phyloP scores from a whole-genome alignment of 495 filamentous ascomycete species.

The Antarctomyces pellizariae region DNA sequence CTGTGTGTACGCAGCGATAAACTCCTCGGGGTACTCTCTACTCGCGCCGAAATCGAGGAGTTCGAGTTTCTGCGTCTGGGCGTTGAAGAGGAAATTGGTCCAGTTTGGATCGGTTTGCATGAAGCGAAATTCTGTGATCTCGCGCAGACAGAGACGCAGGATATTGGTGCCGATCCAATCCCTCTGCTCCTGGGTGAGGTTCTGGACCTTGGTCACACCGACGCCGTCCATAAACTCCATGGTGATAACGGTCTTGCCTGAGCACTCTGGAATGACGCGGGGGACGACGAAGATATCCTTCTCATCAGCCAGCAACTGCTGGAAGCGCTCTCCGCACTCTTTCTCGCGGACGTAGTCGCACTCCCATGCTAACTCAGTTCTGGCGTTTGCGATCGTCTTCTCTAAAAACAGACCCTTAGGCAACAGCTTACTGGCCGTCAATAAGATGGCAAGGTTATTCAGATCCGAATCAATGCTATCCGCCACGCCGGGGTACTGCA shows the following conservation, averaged over 20 bases:
- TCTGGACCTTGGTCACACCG: conserved; percentile 60
- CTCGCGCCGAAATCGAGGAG: conserved; percentile 91
- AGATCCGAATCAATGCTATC: conserved; percentile 89
- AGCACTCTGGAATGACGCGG: conserved; percentile 51
- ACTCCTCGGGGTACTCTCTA: conserved; percentile 56
- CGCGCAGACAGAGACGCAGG: conserved; percentile 74
- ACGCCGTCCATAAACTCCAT: conserved; percentile 77
- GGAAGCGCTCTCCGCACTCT: conserved; percentile 49
- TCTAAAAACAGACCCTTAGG: conserved; percentile 85
- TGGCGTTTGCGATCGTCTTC: conserved; percentile 94
- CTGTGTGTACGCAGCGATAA: conserved; percentile 54
- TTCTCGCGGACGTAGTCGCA: conserved; percentile 89
- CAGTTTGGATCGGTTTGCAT: conserved; percentile 99
- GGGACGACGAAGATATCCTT: conserved; percentile 55
- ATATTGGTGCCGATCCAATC: conserved; percentile 92
- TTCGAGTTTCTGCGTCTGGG: conserved; percentile 46
- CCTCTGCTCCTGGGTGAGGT: conserved; percentile 54
- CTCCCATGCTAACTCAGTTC: conserved; percentile 83
- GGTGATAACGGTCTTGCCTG: conserved; percentile 69
- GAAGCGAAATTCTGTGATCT: conserved; percentile 80
- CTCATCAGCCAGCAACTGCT: conserved; percentile 44
- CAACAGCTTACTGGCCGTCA: conserved; percentile 70
- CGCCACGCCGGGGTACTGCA: conserved; percentile 95
- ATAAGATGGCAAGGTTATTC: conserved; percentile 70
- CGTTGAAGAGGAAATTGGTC: conserved; percentile 97